Conservation (phyloP, 345 rosid genomes). For the Salix caprea region DNA sequence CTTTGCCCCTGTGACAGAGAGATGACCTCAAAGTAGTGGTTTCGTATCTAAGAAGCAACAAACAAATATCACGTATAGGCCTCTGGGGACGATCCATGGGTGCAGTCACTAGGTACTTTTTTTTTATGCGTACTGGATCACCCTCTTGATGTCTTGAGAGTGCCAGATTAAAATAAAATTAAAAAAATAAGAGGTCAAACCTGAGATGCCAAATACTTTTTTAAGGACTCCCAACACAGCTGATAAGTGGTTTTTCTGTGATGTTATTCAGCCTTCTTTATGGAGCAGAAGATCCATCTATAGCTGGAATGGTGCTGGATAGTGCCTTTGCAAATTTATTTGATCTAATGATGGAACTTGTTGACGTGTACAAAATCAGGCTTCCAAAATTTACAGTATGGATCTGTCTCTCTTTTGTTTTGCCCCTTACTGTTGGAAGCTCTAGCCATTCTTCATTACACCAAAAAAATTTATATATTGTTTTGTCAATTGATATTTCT, state of each 20-base stretch:
- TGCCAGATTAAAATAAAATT: no score
- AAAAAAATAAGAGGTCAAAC: not conserved
- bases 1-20: constrained; percentile 43
- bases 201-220: not conserved
- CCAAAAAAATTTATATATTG: not conserved
- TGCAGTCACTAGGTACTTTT: constrained; percentile 84
- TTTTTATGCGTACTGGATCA: constrained; percentile 8
- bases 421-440: not conserved
- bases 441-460: not conserved
- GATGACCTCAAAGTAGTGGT: constrained; percentile 91
- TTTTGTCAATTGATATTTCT: not conserved
- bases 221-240: not conserved
- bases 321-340: constrained; percentile 38
- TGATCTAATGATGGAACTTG: constrained; percentile 38
- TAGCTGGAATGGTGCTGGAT: constrained; percentile 38
- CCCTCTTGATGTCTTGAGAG: not conserved
- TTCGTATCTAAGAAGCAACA: constrained; percentile 70
- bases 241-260: not conserved
- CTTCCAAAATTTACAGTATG: constrained; percentile 34
- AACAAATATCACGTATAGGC: constrained; percentile 69
- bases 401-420: not conserved
- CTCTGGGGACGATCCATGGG: constrained; percentile 99
- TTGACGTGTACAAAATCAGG: constrained; percentile 36
- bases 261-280: constrained; percentile 30
- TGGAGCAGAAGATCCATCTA: constrained; percentile 36